Base-by-base conservation (phyloP, 2,329 filamentous ascomycete species). In the Pestalotiopsis sp. region DNA sequence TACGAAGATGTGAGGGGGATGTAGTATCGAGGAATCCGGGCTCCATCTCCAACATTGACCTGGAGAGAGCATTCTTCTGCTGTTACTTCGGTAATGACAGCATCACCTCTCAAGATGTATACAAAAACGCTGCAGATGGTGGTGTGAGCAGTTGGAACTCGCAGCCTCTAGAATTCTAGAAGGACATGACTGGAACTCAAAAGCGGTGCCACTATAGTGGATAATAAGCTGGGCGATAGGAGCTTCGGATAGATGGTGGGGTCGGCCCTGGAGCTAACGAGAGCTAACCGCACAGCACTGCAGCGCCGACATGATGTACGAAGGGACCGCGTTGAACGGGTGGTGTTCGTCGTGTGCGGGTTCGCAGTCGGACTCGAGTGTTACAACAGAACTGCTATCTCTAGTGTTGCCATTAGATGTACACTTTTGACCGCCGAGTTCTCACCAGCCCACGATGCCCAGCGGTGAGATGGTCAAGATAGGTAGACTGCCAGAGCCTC, bases 271-370 rank as follows among this genome's bases (percentile, higher is more conserved):
- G 39, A 39, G 20, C 38, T 27, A 49, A 23, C 39, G 20, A n/a
- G 9, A 52, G 14, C 45, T 23, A n/a, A n/a, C 14, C 17, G 45
- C 45, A 52, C 6, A 52, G 61, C 20, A 39, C 27, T 20, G 61
- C 49, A 49, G 61, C 23, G 61, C 61, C n/a, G 45, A 31, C 25
- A 64, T 36, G 31, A 36, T 64, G 61, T 64, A 64, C 38, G 61
- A 64, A 64, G 61, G 61, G 61, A 64, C 61, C 61, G 27, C 31
- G 25, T 25, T 52, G 59, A 45, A 27, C 36, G 45, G 25, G 36
- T 23, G 39, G n/a, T 64, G n/a, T 9, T 45, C 36, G 27, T 36
- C 12, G 23, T 59, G 27, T 59, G 57, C 56, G 20, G 56, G 9
- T 4, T 27, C 12, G 61, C 36, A 64, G 2, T 49, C 12, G 36